Evolutionary conservation across 2,329 filamentous ascomycete genomes (phyloP).

Genomic region (Exophiala sp.): DNA sequence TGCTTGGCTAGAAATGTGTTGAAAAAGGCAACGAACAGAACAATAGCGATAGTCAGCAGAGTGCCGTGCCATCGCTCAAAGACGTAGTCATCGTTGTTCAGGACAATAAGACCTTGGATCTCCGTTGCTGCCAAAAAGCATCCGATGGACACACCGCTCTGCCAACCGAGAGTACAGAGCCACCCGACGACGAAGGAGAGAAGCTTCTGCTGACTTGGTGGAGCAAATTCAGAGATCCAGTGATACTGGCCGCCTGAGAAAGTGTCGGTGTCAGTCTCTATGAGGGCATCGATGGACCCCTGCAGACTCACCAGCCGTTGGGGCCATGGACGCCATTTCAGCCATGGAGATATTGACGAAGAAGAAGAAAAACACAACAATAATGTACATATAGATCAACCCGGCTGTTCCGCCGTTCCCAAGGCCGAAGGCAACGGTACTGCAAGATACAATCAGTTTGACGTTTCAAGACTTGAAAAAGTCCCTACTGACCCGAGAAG

Average conservation of each 20-base stretch:
- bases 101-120: slow-evolving; percentile 33
- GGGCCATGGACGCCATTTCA: slow-evolving; percentile 46
- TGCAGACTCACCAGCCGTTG: no score
- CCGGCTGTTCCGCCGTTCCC: slow-evolving; percentile 49
- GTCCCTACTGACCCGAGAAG: no score
- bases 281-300: no score
- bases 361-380: slow-evolving; percentile 42
- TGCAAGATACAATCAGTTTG: slow-evolving; percentile 30
- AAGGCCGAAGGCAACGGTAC: slow-evolving; percentile 30
- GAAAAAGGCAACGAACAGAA: slow-evolving; percentile 29
- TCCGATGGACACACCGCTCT: slow-evolving; percentile 30
- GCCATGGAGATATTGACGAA: slow-evolving; percentile 41
- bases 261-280: no score
- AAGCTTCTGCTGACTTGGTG: slow-evolving; percentile 37
- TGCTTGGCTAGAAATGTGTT: slow-evolving; percentile 30
- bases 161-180: slow-evolving; percentile 31
- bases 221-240: slow-evolving; percentile 53
- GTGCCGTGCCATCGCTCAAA: slow-evolving; percentile 32
- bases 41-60: slow-evolving; percentile 29
- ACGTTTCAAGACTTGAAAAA: no score
- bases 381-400: slow-evolving; percentile 49
- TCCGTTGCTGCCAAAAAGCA: slow-evolving; percentile 33
- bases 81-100: slow-evolving; percentile 25
- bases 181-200: slow-evolving; percentile 43
- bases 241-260: slow-evolving; percentile 51